A percentile compares a stretch with the other conserved stretches of the same genome.
Conservation (phyloP, 768 basidiomycete genomes). For the Mycena belliarum region DNA sequence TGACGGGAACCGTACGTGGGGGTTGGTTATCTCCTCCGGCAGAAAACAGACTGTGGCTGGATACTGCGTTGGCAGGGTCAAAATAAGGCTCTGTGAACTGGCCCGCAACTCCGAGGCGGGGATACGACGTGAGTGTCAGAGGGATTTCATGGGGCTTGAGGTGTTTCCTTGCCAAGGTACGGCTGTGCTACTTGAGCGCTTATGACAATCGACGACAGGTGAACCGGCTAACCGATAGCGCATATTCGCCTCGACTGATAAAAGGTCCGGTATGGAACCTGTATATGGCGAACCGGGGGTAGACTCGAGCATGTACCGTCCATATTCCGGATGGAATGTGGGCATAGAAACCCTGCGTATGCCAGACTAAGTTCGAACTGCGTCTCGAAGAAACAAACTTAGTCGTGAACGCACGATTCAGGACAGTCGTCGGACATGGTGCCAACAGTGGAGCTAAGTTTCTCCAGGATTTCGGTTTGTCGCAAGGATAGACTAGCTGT, state of each 20-base stretch:
- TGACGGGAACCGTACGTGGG: conserved; percentile 97
- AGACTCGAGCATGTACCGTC: conserved; percentile 97
- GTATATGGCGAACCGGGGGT: conserved; percentile 96
- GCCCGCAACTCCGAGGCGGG: conserved; percentile 84
- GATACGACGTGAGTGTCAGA: conserved; percentile 93
- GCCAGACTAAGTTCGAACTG: background rate
- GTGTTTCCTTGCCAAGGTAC: conserved; percentile 79
- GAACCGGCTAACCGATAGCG: conserved; percentile 67
- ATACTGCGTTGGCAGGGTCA: conserved; percentile 71
- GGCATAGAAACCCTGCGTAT: conserved; percentile 69
- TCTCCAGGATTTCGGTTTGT: conserved; percentile 89
- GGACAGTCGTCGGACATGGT: conserved; percentile 63
- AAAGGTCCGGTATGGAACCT: conserved; percentile 79
- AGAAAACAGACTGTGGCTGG: conserved; percentile 94
- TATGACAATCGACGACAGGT: background rate
- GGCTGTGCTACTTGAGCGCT: conserved; percentile 44
- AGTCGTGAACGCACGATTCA: conserved; percentile 50
- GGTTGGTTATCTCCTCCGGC: conserved; percentile 94
- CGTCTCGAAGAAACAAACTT: background rate
- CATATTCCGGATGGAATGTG: conserved; percentile 97
- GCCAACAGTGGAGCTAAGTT: conserved; percentile 67
- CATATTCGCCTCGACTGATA: conserved; percentile 95
- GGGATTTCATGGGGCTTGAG: conserved; percentile 87
- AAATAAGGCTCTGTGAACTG: conserved; percentile 91
- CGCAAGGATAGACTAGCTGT: conserved; percentile 90